Evolutionary conservation across 768 basidiomycete species (phyloP), one percentile per base, ranked within the genome.

Genomic region (Tulasnella sp.): DNA sequence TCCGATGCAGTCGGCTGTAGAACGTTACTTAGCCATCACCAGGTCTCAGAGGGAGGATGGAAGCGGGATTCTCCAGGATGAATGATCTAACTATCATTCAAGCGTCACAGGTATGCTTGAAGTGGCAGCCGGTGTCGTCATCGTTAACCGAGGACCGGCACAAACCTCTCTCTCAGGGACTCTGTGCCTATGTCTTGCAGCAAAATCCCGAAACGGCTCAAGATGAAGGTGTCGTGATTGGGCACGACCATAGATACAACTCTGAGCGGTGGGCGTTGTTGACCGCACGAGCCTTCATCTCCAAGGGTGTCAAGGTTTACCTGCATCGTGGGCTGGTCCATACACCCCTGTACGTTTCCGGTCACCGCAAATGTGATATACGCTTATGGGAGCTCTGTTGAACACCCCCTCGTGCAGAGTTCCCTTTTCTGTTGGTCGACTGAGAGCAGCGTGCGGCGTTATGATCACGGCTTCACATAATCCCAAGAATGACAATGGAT

Each of bases 381-480:
- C 8, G 22, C 12, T 14, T 39, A 35, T 14, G 62, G 7, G 7
- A 17, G 0, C 2, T 29, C 26, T 9, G 29, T 34, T 36, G 36
- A 75, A 41, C 75, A 72, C 73, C 19, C 29, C 19, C 63, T n/a
- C n/a, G n/a, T 66, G 68, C 44, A 93, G 92, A 79, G 91, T 94
- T 1, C 94, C 94, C 0, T 95, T 93, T 78, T 84, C 86, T 34
- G 84, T 94, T 16, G 88, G 87, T 75, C 81, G 79, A 67, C 77
- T 92, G 62, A 81, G 81, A 12, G 92, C 93, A 3, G 88, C 89
- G 1, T 89, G 90, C 73, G 94, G 94, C 22, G 87, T 95, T 2
- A 95, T 95, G 94, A 90, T 95, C 66, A 95, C 94, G 75, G 92
- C 90, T 88, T 64, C 47, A 74, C 94, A 95, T 77, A 95, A 95